Percentiles rank a stretch among this genome's conserved stretches.
Conservation (phyloP, 2,329 filamentous ascomycete species). For the Ceratocystiopsis minuta region DNA sequence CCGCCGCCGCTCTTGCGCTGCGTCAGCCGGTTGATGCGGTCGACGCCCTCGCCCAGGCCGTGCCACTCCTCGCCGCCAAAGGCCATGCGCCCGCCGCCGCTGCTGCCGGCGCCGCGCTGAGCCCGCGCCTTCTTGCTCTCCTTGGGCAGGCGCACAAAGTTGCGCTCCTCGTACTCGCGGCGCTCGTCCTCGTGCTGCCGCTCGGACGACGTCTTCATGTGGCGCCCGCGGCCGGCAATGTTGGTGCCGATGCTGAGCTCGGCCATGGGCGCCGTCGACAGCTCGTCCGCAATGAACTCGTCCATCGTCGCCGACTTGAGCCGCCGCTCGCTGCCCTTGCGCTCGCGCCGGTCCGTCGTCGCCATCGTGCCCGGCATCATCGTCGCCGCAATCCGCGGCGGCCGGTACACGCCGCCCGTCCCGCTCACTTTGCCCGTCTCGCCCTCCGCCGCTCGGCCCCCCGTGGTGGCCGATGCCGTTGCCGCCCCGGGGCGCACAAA, state of each 20-base stretch:
- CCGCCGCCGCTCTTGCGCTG: slow-evolving; percentile 42
- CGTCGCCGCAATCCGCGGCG: slow-evolving; percentile 74
- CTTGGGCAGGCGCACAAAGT: slow-evolving; percentile 74
- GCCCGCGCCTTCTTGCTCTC: slow-evolving; percentile 73
- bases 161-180: slow-evolving; percentile 74
- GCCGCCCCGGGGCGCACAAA: slow-evolving; percentile 16
- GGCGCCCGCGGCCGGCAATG: slow-evolving; percentile 61
- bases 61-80: slow-evolving; percentile 89
- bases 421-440: too few species aligned
- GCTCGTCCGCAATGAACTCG: slow-evolving; percentile 74
- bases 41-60: slow-evolving; percentile 64
- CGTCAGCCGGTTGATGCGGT: slow-evolving; percentile 72
- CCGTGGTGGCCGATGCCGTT: slow-evolving; percentile 8
- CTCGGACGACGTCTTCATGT: slow-evolving; percentile 59
- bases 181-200: slow-evolving; percentile 62
- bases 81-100: slow-evolving; percentile 39
- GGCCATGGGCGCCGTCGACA: slow-evolving; percentile 63
- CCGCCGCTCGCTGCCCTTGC: slow-evolving; percentile 39
- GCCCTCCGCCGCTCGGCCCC: not conserved
- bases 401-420: slow-evolving; percentile 55
- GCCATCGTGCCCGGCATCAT: slow-evolving; percentile 48
- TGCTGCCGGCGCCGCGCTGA: slow-evolving; percentile 37
- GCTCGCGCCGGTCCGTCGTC: slow-evolving; percentile 44
- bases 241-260: slow-evolving; percentile 86
- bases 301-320: slow-evolving; percentile 73